Conservation (phyloP, 495 filamentous ascomycete genomes). For the Trichoderma erinaceum region DNA sequence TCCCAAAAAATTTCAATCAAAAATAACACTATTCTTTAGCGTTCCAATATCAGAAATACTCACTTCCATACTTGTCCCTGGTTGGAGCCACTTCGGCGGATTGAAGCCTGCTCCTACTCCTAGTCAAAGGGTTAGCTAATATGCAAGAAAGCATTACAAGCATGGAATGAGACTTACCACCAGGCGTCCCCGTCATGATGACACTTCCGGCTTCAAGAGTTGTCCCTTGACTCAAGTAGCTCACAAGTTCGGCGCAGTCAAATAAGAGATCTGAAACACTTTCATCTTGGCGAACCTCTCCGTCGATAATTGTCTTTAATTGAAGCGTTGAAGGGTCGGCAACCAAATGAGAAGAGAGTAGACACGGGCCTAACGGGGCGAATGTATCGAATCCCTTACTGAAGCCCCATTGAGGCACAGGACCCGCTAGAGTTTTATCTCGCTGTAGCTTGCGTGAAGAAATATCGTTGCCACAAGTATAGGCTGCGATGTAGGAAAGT, state of each 20-base stretch:
- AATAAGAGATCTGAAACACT: conserved; percentile 35
- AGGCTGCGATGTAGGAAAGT: conserved; percentile 43
- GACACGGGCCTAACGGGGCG: conserved; percentile 31
- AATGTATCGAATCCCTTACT: conserved; percentile 28
- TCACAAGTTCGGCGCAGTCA: conserved; percentile 20
- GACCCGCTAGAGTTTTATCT: conserved; percentile 29
- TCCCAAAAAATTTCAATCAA: background rate
- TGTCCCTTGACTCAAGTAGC: conserved; percentile 20
- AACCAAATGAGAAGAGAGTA: conserved; percentile 28
- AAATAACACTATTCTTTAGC: conserved; percentile 20
- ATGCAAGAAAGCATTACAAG: too few species aligned
- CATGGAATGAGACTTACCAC: conserved; percentile 21
- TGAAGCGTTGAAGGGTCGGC: conserved; percentile 21
- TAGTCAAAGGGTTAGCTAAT: conserved; percentile 13
- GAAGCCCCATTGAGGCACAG: conserved; percentile 24
- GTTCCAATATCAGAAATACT: conserved; percentile 33
- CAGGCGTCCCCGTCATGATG: conserved; percentile 29
- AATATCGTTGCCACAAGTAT: conserved; percentile 46
- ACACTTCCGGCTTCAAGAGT: conserved; percentile 25
- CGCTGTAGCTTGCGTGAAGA: conserved; percentile 43
- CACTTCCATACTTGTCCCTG: conserved; percentile 37
- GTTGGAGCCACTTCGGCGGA: conserved; percentile 31
- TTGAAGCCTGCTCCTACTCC: conserved; percentile 31
- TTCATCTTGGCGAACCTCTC: conserved; percentile 34
- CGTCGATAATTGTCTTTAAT: conserved; percentile 37